Conservation (phyloP, 169 alveolate species). For the Plasmodium vinckei region DNA sequence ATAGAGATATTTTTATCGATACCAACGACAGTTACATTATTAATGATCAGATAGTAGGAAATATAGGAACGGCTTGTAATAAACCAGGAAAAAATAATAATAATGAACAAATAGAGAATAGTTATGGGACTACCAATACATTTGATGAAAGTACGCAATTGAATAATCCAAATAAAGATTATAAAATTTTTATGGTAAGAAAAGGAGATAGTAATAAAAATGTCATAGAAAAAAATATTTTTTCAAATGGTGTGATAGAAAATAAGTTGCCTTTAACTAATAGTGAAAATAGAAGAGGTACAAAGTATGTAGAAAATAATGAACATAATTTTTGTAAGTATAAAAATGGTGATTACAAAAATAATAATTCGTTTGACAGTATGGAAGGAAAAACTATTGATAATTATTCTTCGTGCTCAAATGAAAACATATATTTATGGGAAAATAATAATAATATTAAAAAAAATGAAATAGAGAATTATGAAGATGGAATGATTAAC, state of each 20-base stretch:
- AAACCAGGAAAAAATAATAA: too few relatives aligned
- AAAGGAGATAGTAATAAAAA: conserved; percentile 12
- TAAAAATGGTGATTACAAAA: conserved; percentile 1
- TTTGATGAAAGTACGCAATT: neutral
- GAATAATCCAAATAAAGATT: neutral
- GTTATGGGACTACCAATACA: too few relatives aligned
- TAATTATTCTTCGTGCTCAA: conserved; percentile 41
- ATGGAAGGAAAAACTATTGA: conserved; percentile 9
- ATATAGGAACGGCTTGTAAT: too few relatives aligned
- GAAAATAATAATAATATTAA: conserved; percentile 5
- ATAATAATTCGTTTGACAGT: neutral
- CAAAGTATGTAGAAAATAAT: neutral
- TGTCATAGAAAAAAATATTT: neutral
- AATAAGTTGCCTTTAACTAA: neutral
- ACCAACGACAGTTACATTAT: too few relatives aligned
- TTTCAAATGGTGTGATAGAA: conserved; percentile 1
- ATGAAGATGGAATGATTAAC: neutral
- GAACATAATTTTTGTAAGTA: neutral
- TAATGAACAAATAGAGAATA: too few relatives aligned
- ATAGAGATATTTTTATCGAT: too few relatives aligned
- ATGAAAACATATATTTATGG: conserved; percentile 46
- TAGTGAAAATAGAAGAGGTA: neutral
- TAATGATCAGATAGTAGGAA: too few relatives aligned
- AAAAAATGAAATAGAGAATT: neutral
- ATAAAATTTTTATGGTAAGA: conserved; percentile 13